Base-by-base conservation (phyloP, 495 filamentous ascomycete species). In the Penicillium daleae region DNA sequence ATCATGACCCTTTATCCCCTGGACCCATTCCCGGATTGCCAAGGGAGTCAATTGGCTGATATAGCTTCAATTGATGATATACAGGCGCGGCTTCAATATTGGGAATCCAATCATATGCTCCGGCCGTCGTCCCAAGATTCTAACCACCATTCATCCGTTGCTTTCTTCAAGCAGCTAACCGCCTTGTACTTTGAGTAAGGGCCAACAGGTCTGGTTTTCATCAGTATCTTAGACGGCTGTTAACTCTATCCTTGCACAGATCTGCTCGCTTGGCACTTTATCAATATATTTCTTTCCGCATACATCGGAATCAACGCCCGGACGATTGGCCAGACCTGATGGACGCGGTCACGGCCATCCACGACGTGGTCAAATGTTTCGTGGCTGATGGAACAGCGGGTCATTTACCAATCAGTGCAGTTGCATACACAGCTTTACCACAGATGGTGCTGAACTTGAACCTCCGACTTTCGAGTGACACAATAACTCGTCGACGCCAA, bases 301-400 rank as follows among this genome's bases (percentile, higher is more conserved):
- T 52, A n/a, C 49, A 52, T 29, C 49, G 49, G 9, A 52, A 52
- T 32, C 49, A 52, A 13, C 24, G 49, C 1, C 49, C 49, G 6
- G 49, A 52, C 29, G 49, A 52, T 29, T 52, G 49, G 49, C 49
- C 49, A 32, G 49, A 52, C 49, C 49, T 52, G 1, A 52, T 52
- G 49, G 49, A 52, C 15, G 49, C 49, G 3, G 49, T 52, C 49
- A 29, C 49, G 3, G 49, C 49, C 3, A 52, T 52, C 5, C 49
- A 52, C 27, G 49, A 52, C 49, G 26, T n/a, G 26, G 49, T 52
- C 15, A 52, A 52, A 19, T 27, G 49, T 27, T 52, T 52, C 8
- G 49, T 52, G 49, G 49, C 13, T 2, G 49, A 52, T 19, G 49
- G 49, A 13, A 52, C 49, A 52, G 49, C 49, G 19, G n/a, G 49